Evolutionary conservation across 2,329 filamentous ascomycete species (phyloP), one percentile per base, ranked within the genome.

Genomic region (Peltaster fructicola): DNA sequence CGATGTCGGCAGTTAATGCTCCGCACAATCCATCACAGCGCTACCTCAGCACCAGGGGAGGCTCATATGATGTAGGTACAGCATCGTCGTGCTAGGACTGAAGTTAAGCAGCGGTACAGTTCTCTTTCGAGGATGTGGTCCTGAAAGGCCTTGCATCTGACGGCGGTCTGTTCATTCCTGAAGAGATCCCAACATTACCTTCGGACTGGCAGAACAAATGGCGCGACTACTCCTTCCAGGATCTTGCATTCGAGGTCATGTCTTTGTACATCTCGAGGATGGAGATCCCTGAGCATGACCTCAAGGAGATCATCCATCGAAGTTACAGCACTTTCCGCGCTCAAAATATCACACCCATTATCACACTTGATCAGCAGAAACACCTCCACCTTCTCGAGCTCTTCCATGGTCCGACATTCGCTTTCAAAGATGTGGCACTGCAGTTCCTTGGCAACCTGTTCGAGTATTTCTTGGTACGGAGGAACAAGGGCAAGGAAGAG

Each of bases 371-470:
- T 44, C 59, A 68, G 41, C 50, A 61, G 32, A 61, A 68, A 38
- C 76, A 85, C 47, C 60, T 93, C 20, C 72, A 92, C 47, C 61
- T 93, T 28, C 68, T 98, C 16, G 88, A 98, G 53, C 66, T 98
- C 20, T 98, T 95, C 63, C 85, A 95, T 50, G 88, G 88, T 1
- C 88, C 84, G 4, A 95, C 76, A 1, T 93, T 82, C 48, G 77
- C 85, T 2, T 95, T 95, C 61, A 92, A 95, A 56, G 85, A 95
- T 52, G 78, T 84, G 25, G 84, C 84, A 9, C 60, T 95, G 33
- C 85, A 95, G 42, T 88, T 93, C 46, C 58, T 98, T 2, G 88
- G 88, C n/a, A 95, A 98, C 44, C 61, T 98, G 3, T 95, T 90
- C 38, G 79, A 90, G 52, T 88, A 85, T 51, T 85, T 88, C 50